Base-by-base conservation (phyloP, 1,284 basidiomycete species). In the Ustilago sp. region DNA sequence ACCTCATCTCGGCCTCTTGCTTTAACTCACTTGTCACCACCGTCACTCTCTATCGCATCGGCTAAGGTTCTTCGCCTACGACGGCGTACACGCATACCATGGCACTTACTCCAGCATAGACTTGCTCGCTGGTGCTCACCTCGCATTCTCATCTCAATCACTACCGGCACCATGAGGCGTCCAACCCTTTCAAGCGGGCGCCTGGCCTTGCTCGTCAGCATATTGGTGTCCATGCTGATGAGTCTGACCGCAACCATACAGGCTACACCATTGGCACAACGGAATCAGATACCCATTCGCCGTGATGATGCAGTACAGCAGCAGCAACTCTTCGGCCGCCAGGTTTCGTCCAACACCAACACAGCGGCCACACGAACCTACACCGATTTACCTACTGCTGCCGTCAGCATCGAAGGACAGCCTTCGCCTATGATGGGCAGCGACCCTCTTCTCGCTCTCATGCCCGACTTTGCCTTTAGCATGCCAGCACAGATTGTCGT, bases 401-500 rank as follows among this genome's bases (percentile, higher is more conserved):
- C 66, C 38, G 55, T 70, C 58, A 55, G 48, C 50, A 78, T 82
- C 56, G 66, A 74, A 41, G 79, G 79, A 7, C 80, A 82, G 45
- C 80, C 80, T 13, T 61, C 60, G 35, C 68, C 79, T 12, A 80
- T 77, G 9, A 67, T 66, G 23, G 15, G 65, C 32, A 71, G 59
- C 58, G 74, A 81, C 38, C 73, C 57, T 34, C 61, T 74, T 53
- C 57, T 73, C 41, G 80, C 84, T 3, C 70, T 83, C 54, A 80
- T 78, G 64, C 79, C 87, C 19, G 73, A 81, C 34, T 88, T 87
- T 61, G 91, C 92, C 8, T 92, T 92, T 79, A 94, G 94, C 0
- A 90, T 98, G 38, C 94, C 96, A 1, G 90, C 96, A 1, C 97
- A 99, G 84, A 91, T 98, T 55, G 89, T 97, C 74, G 88, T 96